Percentiles rank a stretch among this genome's conserved stretches.
These are phyloP conservation scores for Hydrangea macrophylla DNA, from an alignment of 148 eudicot genomes.

Conservation along the genomic window DNA sequence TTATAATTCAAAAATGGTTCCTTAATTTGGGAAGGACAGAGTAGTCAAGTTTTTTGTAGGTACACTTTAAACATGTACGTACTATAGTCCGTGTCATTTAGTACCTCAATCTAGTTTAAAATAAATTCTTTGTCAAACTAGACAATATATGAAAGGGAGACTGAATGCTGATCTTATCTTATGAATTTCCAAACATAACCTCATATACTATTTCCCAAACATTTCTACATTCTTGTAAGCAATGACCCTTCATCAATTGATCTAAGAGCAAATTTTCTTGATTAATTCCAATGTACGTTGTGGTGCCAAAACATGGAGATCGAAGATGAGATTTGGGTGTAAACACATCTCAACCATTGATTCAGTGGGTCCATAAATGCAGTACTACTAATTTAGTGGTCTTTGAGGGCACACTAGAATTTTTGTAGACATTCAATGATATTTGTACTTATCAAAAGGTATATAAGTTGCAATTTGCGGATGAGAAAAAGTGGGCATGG, in stretches of 20 bases:
- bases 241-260: no score
- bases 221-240: no score
- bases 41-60: no score
- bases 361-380: not conserved
- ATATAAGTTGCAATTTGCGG: not conserved
- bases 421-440: not conserved
- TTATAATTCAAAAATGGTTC: no score
- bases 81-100: no score
- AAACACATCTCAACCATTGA: not conserved
- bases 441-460: not conserved
- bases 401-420: not conserved
- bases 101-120: no score
- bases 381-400: not conserved
- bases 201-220: no score
- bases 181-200: no score
- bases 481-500: not conserved
- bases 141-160: not conserved
- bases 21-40: no score
- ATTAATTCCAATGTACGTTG: not conserved
- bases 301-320: not conserved
- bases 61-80: no score
- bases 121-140: not conserved
- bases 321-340: not conserved
- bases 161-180: no score
- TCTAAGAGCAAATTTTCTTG: no score